Base-by-base conservation (phyloP, 2,329 filamentous ascomycete genomes). In the Colletotrichum sp. region DNA sequence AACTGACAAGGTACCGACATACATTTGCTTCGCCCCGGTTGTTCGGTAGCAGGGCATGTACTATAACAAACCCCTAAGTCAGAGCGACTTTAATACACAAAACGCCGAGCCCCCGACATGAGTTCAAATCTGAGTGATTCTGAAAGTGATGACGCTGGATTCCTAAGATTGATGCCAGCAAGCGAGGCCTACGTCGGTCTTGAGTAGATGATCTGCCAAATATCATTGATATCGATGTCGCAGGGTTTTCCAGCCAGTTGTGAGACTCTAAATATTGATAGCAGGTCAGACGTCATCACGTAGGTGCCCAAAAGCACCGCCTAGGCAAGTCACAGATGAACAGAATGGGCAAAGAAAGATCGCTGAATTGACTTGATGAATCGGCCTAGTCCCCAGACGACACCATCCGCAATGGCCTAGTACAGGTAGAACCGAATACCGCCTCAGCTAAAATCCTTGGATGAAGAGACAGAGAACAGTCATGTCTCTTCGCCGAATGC, bases 31-130 rank as follows among this genome's bases (percentile, higher is more conserved):
- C 64, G 64, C 70, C 64, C 58, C 30, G 32, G 26, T 48, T 32
- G 55, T 36, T 55, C 58, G 16, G 34, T 52, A 52, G 43, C 8
- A 73, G 73, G 73, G 70, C 73, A 52, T 76, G 73, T 76, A 76
- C 64, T 48, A 76, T 76, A 76, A 70, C 65, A 71, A 72, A 38
- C 56, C 28, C 28, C 26, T 8, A 61, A 61, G 73, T 72, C 66
- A 64, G 32, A 66, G 12, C 48, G 73, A 76, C 58, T 58, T 66
- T 60, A 76, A 73, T 75, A 61, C n/a, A 69, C 56, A 58, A 73
- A 73, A 60, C 73, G 73, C 34, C 65, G 73, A 72, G 73, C 73
- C 70, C 69, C 70, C 64, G 65, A 65, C 16, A n/a, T 18, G 36
- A 10, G n/a, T 30, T n/a, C 18, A 12, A 52, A 24, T 13, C 43